Conservation (phyloP, 202 grass and related monocot genomes). For the Eragrostis tef region DNA sequence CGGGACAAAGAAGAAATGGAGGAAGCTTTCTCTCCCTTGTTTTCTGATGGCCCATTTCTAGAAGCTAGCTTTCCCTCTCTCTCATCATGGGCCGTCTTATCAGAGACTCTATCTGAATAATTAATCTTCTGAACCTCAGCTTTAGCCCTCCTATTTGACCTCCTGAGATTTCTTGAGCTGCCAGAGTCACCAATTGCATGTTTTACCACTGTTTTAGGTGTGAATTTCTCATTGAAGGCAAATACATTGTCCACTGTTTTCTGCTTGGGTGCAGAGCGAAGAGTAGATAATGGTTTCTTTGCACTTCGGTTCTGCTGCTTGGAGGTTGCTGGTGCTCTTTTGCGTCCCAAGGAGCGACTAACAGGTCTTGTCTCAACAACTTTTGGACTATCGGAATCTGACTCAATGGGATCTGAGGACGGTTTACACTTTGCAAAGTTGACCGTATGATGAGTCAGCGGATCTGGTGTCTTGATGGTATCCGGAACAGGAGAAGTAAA, state of each 20-base stretch:
- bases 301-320: constrained; percentile 50
- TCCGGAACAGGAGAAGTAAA: constrained; percentile 48
- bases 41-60: constrained; percentile 49
- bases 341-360: constrained; percentile 56
- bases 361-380: constrained; percentile 66
- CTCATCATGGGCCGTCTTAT: constrained; percentile 55
- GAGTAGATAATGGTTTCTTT: constrained; percentile 71
- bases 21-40: constrained; percentile 47
- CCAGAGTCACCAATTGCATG: constrained; percentile 48
- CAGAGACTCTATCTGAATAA: constrained; percentile 57
- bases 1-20: constrained; percentile 57
- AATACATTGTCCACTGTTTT: constrained; percentile 54
- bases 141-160: constrained; percentile 60
- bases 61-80: constrained; percentile 45
- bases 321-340: constrained; percentile 53
- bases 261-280: constrained; percentile 58
- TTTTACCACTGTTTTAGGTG: constrained; percentile 48
- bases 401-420: constrained; percentile 84
- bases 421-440: constrained; percentile 55
- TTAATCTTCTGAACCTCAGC: constrained; percentile 56
- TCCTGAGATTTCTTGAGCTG: constrained; percentile 60
- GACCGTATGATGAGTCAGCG: constrained; percentile 47
- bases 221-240: constrained; percentile 61
- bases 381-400: constrained; percentile 75
- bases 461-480: constrained; percentile 65